Percentiles rank a stretch among this genome's conserved stretches.
Evolutionary conservation across 805 yeast genomes (phyloP).

Genomic region (Cephaloascus fragrans): DNA sequence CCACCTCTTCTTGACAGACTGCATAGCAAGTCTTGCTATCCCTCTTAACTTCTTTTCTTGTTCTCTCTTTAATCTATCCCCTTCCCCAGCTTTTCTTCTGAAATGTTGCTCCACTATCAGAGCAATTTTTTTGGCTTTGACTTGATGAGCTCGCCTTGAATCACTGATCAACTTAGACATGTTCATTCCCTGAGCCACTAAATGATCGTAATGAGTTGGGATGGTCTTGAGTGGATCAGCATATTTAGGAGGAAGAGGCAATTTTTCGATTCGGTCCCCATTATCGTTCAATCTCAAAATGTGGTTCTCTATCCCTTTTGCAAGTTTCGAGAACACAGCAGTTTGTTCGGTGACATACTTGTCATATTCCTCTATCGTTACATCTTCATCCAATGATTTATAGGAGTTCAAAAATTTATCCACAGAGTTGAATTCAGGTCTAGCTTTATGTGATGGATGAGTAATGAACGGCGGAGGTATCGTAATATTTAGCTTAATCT

Average conservation of each 20-base stretch:
- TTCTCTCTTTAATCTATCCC: conserved; percentile 70
- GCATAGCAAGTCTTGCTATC: conserved; percentile 73
- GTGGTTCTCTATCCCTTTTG: conserved; percentile 33
- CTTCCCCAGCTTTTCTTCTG: conserved; percentile 78
- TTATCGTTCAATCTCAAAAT: conserved; percentile 29
- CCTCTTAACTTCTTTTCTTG: conserved; percentile 60
- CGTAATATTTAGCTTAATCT: neutral
- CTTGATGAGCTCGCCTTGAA: conserved; percentile 49
- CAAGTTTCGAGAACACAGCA: conserved; percentile 29
- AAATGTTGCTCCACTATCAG: conserved; percentile 81
- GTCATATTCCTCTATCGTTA: conserved; percentile 50
- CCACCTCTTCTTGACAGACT: conserved; percentile 89
- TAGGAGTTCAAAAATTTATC: conserved; percentile 43
- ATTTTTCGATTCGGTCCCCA: conserved; percentile 22
- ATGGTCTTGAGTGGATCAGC: conserved; percentile 27
- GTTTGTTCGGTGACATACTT: conserved; percentile 45
- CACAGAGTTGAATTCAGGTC: conserved; percentile 10
- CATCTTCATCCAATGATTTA: conserved; percentile 51
- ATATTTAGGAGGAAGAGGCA: conserved; percentile 24
- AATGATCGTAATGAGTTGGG: conserved; percentile 59
- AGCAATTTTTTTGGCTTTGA: conserved; percentile 65
- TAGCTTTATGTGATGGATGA: neutral
- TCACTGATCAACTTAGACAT: conserved; percentile 65
- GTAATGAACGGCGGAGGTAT: neutral
- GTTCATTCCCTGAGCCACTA: conserved; percentile 65